Evolutionary conservation across 345 rosid species (phyloP).

Genomic region (Rhodamnia rubescens): DNA sequence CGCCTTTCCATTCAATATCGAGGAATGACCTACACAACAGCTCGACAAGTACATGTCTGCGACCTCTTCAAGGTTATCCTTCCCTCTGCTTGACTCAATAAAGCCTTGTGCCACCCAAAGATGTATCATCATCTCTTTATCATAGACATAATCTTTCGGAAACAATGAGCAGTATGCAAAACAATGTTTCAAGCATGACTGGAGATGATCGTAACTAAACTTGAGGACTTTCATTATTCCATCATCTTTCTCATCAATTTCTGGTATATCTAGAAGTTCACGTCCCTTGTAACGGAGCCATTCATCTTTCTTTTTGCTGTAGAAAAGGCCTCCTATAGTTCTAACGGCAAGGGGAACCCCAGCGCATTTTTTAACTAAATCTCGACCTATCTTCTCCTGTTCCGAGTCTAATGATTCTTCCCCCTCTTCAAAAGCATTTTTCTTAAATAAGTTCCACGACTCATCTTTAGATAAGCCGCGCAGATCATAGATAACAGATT

Average conservation of each 20-base stretch:
- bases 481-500: accelerated
- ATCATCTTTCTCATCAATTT: background rate
- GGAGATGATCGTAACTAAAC: background rate
- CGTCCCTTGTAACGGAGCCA: background rate
- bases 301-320: background rate
- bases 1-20: no score
- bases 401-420: background rate
- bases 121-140: background rate
- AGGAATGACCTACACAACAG: no score
- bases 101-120: background rate
- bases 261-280: background rate
- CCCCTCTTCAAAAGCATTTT: background rate
- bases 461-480: accelerated
- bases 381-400: background rate
- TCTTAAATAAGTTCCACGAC: background rate
- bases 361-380: background rate
- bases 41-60: background rate
- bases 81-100: background rate
- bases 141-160: background rate
- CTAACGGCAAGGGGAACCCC: background rate
- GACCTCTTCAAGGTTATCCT: background rate
- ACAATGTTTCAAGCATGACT: background rate
- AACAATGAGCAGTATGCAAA: background rate
- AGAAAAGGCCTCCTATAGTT: background rate
- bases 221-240: background rate